These are phyloP conservation scores for Gnomoniopsis smithogilvyi DNA, from an alignment of 2,329 filamentous ascomycete genomes.

Conservation along the genomic window DNA sequence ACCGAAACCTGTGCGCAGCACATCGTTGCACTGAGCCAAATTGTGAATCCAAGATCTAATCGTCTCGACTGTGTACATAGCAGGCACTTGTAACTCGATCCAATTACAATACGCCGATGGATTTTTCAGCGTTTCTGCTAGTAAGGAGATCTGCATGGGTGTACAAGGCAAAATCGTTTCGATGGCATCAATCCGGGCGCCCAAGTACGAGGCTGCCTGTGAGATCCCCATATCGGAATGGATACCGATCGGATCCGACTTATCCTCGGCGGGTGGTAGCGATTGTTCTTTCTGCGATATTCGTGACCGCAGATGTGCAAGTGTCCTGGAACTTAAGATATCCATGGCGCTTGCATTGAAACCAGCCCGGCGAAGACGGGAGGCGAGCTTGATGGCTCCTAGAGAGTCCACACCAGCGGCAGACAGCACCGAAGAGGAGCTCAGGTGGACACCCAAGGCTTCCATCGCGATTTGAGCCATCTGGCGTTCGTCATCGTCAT, in stretches of 20 bases:
- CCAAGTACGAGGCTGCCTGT: conserved; percentile 18
- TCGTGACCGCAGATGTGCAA: conserved; percentile 25
- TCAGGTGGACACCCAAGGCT: conserved; percentile 25
- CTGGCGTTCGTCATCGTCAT: conserved; percentile 30
- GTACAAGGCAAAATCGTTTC: conserved; percentile 59
- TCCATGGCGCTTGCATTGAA: conserved; percentile 55
- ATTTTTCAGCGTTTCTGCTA: conserved; percentile 66
- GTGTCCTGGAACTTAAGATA: conserved; percentile 55
- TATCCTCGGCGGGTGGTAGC: not conserved
- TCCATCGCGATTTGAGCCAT: conserved; percentile 30
- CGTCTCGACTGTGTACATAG: conserved; percentile 26
- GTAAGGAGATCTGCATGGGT: conserved; percentile 74
- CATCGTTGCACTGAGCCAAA: conserved; percentile 55
- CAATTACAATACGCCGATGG: conserved; percentile 72
- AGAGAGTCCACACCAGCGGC: conserved; percentile 39
- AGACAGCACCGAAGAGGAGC: conserved; percentile 28
- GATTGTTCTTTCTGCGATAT: conserved; percentile 6
- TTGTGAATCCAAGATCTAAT: conserved; percentile 47
- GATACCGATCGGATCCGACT: not conserved
- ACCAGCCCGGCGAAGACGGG: conserved; percentile 56
- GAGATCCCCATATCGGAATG: not conserved
- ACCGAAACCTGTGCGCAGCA: conserved; percentile 72
- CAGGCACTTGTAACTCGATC: conserved; percentile 55
- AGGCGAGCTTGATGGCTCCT: conserved; percentile 51
- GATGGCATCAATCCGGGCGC: conserved; percentile 37